Base-by-base conservation (phyloP, 2,329 filamentous ascomycete species). In the Penicillium janthinellum region DNA sequence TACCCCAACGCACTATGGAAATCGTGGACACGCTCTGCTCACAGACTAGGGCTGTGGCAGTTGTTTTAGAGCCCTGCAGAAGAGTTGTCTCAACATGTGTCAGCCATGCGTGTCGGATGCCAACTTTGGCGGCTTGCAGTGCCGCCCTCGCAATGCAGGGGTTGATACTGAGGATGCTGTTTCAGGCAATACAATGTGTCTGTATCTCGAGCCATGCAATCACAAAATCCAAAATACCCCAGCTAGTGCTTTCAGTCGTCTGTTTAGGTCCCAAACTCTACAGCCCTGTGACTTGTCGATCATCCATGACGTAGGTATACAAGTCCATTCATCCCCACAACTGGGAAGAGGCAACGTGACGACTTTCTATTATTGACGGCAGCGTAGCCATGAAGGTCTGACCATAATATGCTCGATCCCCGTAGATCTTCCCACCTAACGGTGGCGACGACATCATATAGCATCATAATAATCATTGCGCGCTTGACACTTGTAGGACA, bases 401-500 rank as follows among this genome's bases (percentile, higher is more conserved):
- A 5, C 10, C 12, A n/a, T 31, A 1, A 7, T 49, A 25, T 12
- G 50, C 37, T 53, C 38, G 25, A 41, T 31, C 51, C 51, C 38
- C 51, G 51, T 14, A 34, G 51, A 53, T 53, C 51, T 41, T 42
- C 4, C 39, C 28, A 41, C 39, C 39, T 22, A 11, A n/a, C 7
- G 38, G 51, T 53, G 51, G 38, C 51, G 37, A 53, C 39, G 51
- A 31, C 37, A 53, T 53, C 51, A 53, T 34, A 17, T 37, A 25
- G 28, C 8, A 49, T 34, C 45, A 20, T 49, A 3, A 47, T 14
- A 2, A 12, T 22, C 41, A 22, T 31, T 15, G 17, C 10, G 25
- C 28, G 34, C 31, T 28, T 25, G 25, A 25, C 25, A 15, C 44
- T 17, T 17, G 12, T 47, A n/a, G 28, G n/a, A 11, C 7, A 8